Evolutionary conservation across 108 stramenopile species (phyloP), one percentile per base, ranked within the genome.

Genomic region (Ochromonas danica): DNA sequence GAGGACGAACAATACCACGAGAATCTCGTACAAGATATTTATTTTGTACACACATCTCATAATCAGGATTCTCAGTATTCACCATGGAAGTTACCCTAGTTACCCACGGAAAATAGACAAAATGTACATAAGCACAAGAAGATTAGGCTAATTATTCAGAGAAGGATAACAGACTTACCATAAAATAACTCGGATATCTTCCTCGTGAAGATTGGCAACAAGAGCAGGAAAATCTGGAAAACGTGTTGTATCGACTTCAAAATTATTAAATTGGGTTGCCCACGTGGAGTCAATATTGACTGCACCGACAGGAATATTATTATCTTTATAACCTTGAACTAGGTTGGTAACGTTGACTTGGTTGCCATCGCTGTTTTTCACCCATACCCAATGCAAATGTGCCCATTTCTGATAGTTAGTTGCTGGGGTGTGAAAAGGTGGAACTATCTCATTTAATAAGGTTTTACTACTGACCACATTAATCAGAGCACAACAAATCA

Each of bases 81-180:
- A 81, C 38, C 81, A 81, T 81, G 1, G 77, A 78, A 10, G 81
- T 81, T 2, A 71, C 74, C 63, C 63, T 67, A 36, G n/a, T n/a
- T n/a, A n/a, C n/a, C n/a, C n/a, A n/a, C n/a, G n/a, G n/a, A 51
- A 51, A 51, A 14, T 51, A 51, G 22, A 6, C 6, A 51, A 14
- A 22, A 35, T 36, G 63, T 10, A 67, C 63, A 22, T 14, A 67
- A 35, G 25, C 6, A 31, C 63, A 67, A 31, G 3, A 6, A 35
- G 63, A 6, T 67, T 22, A 67, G 10, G 6, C 63, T 14, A 6
- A 67, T 33, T 28, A 14, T 10, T 10, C 10, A 57, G 25, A 31
- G 33, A 67, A 67, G 3, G 17, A 33, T 35, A 67, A 67, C 17
- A 36, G 30, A 67, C 3, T 31, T 67, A 67, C 81, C 81, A 81